phyloP scores from a whole-genome alignment of 176 grass and related monocot species.

The Urochloa ruziziensis region DNA sequence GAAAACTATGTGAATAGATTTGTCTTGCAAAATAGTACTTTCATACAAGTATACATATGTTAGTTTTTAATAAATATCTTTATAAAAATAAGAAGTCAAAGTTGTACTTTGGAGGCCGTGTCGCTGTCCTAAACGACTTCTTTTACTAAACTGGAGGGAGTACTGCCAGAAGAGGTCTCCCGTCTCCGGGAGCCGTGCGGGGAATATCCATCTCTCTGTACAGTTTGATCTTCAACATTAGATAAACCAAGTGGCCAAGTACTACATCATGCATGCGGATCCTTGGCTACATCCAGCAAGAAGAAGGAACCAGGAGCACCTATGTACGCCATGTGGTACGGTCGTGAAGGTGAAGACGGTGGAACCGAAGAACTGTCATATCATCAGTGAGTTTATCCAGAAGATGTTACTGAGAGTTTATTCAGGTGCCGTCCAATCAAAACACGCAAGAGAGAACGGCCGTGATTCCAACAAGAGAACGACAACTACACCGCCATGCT shows the following conservation, averaged over 20 bases:
- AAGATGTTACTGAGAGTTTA: no score
- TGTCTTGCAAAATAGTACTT: no score
- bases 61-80: no score
- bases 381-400: background rate
- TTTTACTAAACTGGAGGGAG: no score
- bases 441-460: background rate
- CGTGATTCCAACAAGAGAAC: background rate
- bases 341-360: no score
- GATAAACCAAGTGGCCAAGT: background rate
- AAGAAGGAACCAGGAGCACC: background rate
- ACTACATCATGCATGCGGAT: background rate
- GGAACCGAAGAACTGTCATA: no score
- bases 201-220: background rate
- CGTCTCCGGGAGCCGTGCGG: background rate
- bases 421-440: background rate
- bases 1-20: no score
- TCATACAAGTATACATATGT: no score
- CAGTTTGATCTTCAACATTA: background rate
- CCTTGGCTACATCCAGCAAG: background rate
- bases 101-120: no score
- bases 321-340: background rate
- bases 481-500: background rate
- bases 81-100: no score
- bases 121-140: no score
- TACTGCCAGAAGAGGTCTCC: no score